These are phyloP conservation scores for Podospora tetraspora DNA, from an alignment of 495 filamentous ascomycete genomes.

Conservation along the genomic window DNA sequence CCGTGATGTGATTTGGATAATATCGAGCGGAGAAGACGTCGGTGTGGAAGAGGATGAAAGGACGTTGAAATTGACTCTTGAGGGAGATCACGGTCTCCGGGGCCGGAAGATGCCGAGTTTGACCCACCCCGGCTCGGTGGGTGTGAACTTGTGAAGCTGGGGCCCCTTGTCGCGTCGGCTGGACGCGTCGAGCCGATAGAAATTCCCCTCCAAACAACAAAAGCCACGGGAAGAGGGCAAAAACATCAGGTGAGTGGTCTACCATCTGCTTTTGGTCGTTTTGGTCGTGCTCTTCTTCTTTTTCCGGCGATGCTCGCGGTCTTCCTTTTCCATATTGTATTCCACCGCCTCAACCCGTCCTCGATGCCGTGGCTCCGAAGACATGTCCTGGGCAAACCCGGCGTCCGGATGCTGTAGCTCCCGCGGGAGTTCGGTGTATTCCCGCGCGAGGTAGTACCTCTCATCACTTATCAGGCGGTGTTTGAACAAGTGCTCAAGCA, in stretches of 20 bases:
- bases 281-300: background rate
- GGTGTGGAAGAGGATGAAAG: background rate
- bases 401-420: background rate
- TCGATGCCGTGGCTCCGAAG: background rate
- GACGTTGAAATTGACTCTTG: background rate
- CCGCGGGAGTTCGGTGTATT: constrained; percentile 23
- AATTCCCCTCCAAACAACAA: background rate
- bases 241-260: background rate
- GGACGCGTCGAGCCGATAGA: background rate
- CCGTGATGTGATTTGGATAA: background rate
- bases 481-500: constrained; percentile 30
- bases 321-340: background rate
- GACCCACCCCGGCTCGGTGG: background rate
- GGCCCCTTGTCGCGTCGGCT: background rate
- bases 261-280: background rate
- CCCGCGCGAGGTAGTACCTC: constrained; percentile 8
- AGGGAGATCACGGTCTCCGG: background rate
- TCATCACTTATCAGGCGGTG: constrained; percentile 17
- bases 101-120: background rate
- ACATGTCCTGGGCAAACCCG: background rate
- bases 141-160: background rate
- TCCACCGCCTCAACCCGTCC: background rate
- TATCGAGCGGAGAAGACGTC: background rate
- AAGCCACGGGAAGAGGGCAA: background rate
- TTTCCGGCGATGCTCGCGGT: background rate